Evolutionary conservation across 164 flowering plant species (phyloP), one percentile per base, ranked within the genome.

Genomic region (Annona squamosa): DNA sequence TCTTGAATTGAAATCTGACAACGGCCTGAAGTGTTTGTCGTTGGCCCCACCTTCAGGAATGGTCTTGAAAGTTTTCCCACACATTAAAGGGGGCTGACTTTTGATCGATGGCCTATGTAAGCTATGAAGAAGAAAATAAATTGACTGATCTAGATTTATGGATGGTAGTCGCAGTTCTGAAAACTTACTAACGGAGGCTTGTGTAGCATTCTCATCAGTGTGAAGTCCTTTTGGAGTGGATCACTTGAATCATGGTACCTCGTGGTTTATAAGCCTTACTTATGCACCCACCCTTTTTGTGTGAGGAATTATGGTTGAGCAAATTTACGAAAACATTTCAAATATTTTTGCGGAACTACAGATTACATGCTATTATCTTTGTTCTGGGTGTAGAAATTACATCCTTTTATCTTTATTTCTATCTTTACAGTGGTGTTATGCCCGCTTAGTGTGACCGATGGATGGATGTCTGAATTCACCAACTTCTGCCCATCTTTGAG

Each of bases 381-480:
- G n/a, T 26, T 26, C 37, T 26, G 37, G 37, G 37, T 26, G 37
- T 26, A 52, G 72, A 59, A 16, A 43, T 78, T 46, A 10, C 74
- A 4, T 48, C 59, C 68, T 3, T 71, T 26, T 26, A 26, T 26
- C 37, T 26, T 26, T 26, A 26, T 57, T 70, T 46, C 46, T 78
- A 52, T 52, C 12, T 72, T 37, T 77, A 80, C 88, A 92, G 98
- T 92, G 88, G 92, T 92, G 48, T 76, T 94, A 71, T 94, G 98
- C 71, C 99, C 99, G 73, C 80, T 94, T n/a, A 92, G 99, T 74
- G 97, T 92, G 67, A 87, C 88, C 45, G 98, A 91, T 82, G 88
- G 98, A 65, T 94, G 97, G 99, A 80, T 87, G 68, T 88, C 95
- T 68, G 97, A 92, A 79, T 83, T 89, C 3, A 78, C 79, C 42